Percentiles rank a stretch among this genome's conserved stretches.
Conservation (phyloP, 192 early-diverging fungal genomes). For the Linnemannia exigua region DNA sequence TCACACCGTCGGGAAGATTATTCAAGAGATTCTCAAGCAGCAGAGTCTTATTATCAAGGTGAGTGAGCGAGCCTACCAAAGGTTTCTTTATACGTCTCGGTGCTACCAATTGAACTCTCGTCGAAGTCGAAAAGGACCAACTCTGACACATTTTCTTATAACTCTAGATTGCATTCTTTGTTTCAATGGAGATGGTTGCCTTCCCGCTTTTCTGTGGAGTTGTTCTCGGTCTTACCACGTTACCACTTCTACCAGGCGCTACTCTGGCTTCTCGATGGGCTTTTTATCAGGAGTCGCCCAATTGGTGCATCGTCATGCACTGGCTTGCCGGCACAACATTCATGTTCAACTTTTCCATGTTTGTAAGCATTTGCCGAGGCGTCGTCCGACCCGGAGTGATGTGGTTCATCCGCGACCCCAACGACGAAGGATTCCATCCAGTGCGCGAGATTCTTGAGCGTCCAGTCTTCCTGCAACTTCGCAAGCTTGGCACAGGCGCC, state of each 20-base stretch:
- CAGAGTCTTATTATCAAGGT: slow-evolving; percentile 75
- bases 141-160: background rate
- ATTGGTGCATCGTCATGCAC: slow-evolving; percentile 82
- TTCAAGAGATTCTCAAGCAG: slow-evolving; percentile 60
- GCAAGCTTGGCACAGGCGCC: slow-evolving; percentile 86
- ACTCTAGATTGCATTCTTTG: slow-evolving; percentile 84
- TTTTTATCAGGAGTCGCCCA: slow-evolving; percentile 72
- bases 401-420: slow-evolving; percentile 99
- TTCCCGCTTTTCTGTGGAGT: slow-evolving; percentile 93
- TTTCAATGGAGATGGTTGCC: slow-evolving; percentile 86
- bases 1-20: slow-evolving; percentile 60
- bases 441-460: slow-evolving; percentile 94
- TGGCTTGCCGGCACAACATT: slow-evolving; percentile 95
- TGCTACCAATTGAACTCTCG: background rate
- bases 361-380: slow-evolving; percentile 84
- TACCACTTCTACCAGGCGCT: slow-evolving; percentile 79
- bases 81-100: background rate
- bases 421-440: slow-evolving; percentile 94
- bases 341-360: slow-evolving; percentile 94
- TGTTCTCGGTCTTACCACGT: slow-evolving; percentile 85
- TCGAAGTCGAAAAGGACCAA: background rate
- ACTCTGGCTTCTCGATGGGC: slow-evolving; percentile 68
- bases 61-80: background rate
- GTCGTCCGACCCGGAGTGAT: slow-evolving; percentile 93
- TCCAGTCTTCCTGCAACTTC: slow-evolving; percentile 79